Percentiles rank a stretch among this genome's conserved stretches.
Conservation (phyloP, 169 alveolate genomes). For the Cryptosporidium meleagridis region DNA sequence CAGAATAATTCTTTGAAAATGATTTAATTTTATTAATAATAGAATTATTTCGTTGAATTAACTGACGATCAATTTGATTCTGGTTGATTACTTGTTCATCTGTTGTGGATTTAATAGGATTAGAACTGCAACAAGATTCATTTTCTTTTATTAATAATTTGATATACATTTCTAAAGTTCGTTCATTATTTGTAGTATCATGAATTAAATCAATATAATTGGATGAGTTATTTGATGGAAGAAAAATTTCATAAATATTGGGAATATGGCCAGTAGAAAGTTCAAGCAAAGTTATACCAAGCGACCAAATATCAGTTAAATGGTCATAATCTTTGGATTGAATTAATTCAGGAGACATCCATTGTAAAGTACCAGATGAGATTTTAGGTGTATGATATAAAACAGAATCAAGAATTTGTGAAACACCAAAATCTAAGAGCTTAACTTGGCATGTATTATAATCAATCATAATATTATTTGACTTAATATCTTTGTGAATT, state of each 20-base stretch:
- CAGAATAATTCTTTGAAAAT: conserved; percentile 26
- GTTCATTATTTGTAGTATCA: neutral
- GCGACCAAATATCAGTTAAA: conserved; percentile 61
- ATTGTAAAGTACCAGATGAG: conserved; percentile 60
- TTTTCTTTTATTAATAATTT: neutral
- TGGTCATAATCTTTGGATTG: conserved; percentile 20
- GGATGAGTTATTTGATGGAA: neutral
- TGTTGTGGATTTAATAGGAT: neutral
- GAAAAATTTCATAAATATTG: conserved; percentile 16
- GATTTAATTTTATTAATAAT: conserved; percentile 24
- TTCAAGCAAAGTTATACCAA: conserved; percentile 56
- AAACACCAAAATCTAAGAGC: conserved; percentile 68
- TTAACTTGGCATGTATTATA: conserved; percentile 38
- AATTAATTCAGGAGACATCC: conserved; percentile 73
- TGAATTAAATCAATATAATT: neutral
- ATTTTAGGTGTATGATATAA: conserved; percentile 45
- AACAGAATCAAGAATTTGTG: conserved; percentile 52
- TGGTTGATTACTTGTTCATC: neutral
- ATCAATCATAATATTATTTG: conserved; percentile 66
- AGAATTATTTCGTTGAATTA: neutral
- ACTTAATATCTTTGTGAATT: conserved; percentile 58
- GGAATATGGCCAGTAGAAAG: conserved; percentile 55
- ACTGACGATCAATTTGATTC: neutral
- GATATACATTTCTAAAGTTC: conserved; percentile 14
- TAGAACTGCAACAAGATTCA: neutral